Conservation (phyloP, 805 yeast species). For the Candida quercuum region DNA sequence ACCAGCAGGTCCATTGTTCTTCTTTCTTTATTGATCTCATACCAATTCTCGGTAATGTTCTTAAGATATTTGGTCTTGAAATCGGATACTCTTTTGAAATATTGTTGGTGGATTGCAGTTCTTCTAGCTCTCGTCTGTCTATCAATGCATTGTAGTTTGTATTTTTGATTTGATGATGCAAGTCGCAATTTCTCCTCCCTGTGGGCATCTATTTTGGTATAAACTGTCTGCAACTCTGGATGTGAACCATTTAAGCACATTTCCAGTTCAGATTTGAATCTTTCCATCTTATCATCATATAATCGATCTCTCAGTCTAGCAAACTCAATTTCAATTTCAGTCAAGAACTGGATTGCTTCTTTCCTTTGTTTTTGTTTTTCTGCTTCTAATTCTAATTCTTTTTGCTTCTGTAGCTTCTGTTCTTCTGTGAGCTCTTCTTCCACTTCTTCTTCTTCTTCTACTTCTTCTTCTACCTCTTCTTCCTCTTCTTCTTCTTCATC, state of each 20-base stretch:
- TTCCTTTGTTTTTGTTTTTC: constrained; percentile 40
- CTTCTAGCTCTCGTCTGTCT: constrained; percentile 77
- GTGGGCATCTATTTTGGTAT: constrained; percentile 64
- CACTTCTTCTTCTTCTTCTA: constrained; percentile 18
- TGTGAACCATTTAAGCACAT: constrained; percentile 87
- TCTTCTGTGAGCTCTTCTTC: constrained; percentile 22
- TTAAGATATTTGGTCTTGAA: constrained; percentile 58
- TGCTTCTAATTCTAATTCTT: constrained; percentile 17
- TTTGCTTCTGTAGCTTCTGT: constrained; percentile 15
- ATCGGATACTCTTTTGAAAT: constrained; percentile 61
- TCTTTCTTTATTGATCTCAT: constrained; percentile 84
- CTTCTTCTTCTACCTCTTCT: constrained; percentile 16
- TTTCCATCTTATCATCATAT: constrained; percentile 74
- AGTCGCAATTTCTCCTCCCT: constrained; percentile 63
- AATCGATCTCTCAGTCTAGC: constrained; percentile 80
- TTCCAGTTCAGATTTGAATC: constrained; percentile 76
- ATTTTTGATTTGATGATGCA: constrained; percentile 47
- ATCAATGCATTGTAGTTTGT: constrained; percentile 71
- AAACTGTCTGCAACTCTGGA: constrained; percentile 77
- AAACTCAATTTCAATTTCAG: constrained; percentile 79
- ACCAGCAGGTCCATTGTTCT: constrained; percentile 66
- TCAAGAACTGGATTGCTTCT: constrained; percentile 66
- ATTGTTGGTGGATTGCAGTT: constrained; percentile 80
- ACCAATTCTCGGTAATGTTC: constrained; percentile 83
- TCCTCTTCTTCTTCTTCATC: constrained; percentile 17